Base-by-base conservation (phyloP, 2,329 filamentous ascomycete genomes). In the Didymella lethalis region DNA sequence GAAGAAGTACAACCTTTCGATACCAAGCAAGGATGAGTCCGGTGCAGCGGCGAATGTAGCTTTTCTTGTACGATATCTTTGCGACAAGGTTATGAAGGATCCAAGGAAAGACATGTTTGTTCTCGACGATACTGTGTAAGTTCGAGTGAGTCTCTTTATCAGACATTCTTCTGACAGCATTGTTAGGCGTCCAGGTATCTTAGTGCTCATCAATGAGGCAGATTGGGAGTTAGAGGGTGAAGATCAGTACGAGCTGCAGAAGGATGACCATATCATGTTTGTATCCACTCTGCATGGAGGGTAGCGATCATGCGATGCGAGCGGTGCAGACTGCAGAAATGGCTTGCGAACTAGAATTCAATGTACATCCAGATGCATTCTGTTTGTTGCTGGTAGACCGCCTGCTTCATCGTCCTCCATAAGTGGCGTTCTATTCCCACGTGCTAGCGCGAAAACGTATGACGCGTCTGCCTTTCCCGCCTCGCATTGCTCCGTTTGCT, bases 191-290 rank as follows among this genome's bases (percentile, higher is more conserved):
- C 95, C 95, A 5, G 95, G 95, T 2, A 97, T 99, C 76, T 86
- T 99, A 43, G 94, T 97, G 28, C 84, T 99, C 57, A 96, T 99
- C 77, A 99, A 99, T 75, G 95, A 99, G 70, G 92, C 93, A 26
- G 95, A 99, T 77, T 99, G 95, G 95, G 95, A 98, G 78, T 86
- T 99, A 12, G 95, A 98, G 79, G 95, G 93, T 18, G 94, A 98
- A 79, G 93, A 95, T 74, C 85, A 88, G 65, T 98, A 98, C 75
- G 89, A 93, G 78, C 80, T 99, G 57, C 88, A 94, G 78, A 79
- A 83, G 62, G 86, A 88, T 58, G 95, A 99, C 80, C 94, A 91
- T 74, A 91, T 99, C 68, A 83, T 98, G 65, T 99, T 99, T 79
- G 93, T 99, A 62, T 97, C 93, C 61, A 99, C 95, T 18, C 83